Evolutionary conservation across 1,284 basidiomycete genomes (phyloP), one percentile per base, ranked within the genome.

Genomic region (Marasmius fiardii): DNA sequence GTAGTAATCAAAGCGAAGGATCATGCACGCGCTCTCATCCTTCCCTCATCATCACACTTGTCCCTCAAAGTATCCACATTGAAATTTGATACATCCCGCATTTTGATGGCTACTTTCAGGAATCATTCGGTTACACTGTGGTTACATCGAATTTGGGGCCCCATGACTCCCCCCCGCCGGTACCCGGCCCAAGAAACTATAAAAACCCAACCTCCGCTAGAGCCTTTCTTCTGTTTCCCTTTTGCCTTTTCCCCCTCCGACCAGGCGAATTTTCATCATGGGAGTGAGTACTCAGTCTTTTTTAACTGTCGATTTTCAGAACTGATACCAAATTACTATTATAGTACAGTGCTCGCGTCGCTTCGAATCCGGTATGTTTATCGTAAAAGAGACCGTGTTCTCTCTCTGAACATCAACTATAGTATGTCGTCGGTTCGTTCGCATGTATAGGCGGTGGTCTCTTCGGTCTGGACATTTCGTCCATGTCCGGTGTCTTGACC

Each of bases 361-460:
- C 79, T 39, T 69, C 72, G 10, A 81, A 82, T 60, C 79, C 80
- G 12, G 80, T 80, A 60, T 10, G 71, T 68, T 33, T 53, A 11
- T 33, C 14, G 28, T 28, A 20, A 39, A 18, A 14, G 7, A 16
- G 20, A 10, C n/a, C 26, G 41, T 52, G 18, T 57, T 43, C 57
- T 24, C 10, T 4, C 10, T 4, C 28, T 31, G 28, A 31, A 59
- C 16, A 11, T 39, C 21, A 12, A 41, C 51, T 24, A 37, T 52
- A 81, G 78, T 88, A 88, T 67, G 68, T 88, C 59, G 86, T 88
- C 53, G 88, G 88, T 28, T 82, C 85, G 16, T 90, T 91, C 70
- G 87, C 88, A 69, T 89, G 87, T 67, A 90, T 91, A 61, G 88
- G 88, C 52, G 88, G 88, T 61, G 85, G 85, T 53, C 78, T 90